phyloP scores from a whole-genome alignment of 768 basidiomycete species.

The Xerocomellus chrysenteron region DNA sequence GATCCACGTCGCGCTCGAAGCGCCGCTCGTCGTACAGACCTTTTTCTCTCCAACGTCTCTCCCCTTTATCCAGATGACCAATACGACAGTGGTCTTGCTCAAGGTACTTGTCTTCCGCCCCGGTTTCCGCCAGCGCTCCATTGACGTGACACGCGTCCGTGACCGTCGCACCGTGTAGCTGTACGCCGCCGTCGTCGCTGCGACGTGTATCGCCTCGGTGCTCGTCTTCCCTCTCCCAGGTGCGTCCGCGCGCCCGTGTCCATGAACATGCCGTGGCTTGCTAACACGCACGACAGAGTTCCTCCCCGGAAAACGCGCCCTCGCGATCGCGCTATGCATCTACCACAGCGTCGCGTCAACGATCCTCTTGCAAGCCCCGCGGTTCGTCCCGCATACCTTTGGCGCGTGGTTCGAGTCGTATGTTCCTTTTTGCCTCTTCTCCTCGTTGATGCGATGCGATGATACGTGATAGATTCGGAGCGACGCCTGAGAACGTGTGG shows the following conservation, averaged over 20 bases:
- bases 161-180: slow-evolving; percentile 41
- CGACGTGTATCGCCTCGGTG: slow-evolving; percentile 58
- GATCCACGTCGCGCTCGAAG: slow-evolving; percentile 76
- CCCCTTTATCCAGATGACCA: slow-evolving; percentile 79
- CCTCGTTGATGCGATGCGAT: no score
- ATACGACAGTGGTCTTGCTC: slow-evolving; percentile 72
- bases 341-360: slow-evolving; percentile 78
- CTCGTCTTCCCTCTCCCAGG: slow-evolving; percentile 75
- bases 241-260: slow-evolving; percentile 31
- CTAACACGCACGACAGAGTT: slow-evolving; percentile 51
- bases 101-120: slow-evolving; percentile 48
- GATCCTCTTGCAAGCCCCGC: slow-evolving; percentile 69
- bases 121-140: neutral
- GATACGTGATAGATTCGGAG: slow-evolving; percentile 25
- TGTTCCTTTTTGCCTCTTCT: slow-evolving; percentile 25
- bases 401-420: slow-evolving; percentile 61
- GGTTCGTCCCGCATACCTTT: slow-evolving; percentile 75
- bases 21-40: slow-evolving; percentile 76
- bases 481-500: slow-evolving; percentile 76
- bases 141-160: neutral
- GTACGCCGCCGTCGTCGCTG: slow-evolving; percentile 62
- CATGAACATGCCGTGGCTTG: no score
- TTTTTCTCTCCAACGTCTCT: slow-evolving; percentile 58
- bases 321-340: slow-evolving; percentile 72
- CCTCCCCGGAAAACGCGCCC: slow-evolving; percentile 79